These are phyloP conservation scores for Wallacemonas rigidus DNA, from an alignment of 208 protist genomes.

Conservation along the genomic window DNA sequence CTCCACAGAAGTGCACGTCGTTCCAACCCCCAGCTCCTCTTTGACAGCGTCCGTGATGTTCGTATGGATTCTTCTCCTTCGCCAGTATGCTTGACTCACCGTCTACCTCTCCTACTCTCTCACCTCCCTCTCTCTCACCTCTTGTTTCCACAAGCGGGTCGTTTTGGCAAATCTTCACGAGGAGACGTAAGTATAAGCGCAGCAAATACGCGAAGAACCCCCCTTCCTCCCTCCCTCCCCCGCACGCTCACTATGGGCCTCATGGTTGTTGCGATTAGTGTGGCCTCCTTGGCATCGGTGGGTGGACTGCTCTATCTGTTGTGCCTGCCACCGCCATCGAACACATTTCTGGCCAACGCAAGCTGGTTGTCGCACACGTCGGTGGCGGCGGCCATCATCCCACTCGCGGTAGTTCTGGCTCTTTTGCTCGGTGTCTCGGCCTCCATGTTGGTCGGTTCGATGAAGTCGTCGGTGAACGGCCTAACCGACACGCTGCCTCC, in stretches of 20 bases:
- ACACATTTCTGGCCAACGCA: not conserved
- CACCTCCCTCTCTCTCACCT: not conserved
- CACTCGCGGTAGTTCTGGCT: constrained; percentile 28
- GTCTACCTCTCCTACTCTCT: not conserved
- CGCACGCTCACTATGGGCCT: not conserved
- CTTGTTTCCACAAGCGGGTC: no score
- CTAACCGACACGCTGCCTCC: constrained; percentile 16
- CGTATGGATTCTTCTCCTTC: no score
- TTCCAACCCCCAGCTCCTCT: no score
- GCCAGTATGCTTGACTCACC: no score
- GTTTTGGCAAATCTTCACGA: not conserved
- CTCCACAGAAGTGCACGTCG: no score
- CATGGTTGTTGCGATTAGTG: not conserved
- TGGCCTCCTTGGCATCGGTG: not conserved
- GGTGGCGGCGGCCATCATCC: constrained; percentile 43
- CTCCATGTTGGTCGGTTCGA: constrained; percentile 18
- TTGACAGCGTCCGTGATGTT: no score
- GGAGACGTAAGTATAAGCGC: not conserved
- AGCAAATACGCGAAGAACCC: no score
- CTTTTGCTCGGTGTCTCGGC: constrained; percentile 22
- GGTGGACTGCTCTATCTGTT: not conserved
- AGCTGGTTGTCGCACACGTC: constrained; percentile 19
- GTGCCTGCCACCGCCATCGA: not conserved
- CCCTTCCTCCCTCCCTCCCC: not conserved
- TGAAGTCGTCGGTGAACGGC: constrained; percentile 15